Evolutionary conservation across 495 filamentous ascomycete genomes (phyloP).

Genomic region (Podospora australis): DNA sequence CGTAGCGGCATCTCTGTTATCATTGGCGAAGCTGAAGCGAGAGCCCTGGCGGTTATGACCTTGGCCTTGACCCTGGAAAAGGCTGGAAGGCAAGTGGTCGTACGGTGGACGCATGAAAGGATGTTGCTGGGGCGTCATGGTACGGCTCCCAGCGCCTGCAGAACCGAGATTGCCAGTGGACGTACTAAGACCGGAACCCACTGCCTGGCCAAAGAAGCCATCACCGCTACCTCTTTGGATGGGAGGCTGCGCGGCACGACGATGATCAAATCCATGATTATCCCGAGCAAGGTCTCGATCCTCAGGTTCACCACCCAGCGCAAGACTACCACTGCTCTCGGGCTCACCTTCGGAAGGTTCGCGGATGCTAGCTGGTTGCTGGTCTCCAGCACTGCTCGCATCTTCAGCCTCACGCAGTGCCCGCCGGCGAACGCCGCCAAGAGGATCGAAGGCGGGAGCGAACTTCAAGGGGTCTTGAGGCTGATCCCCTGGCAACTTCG

Average conservation of each 20-base stretch:
- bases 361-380: slow-evolving; percentile 33
- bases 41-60: slow-evolving; percentile 82
- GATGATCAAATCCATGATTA: slow-evolving; percentile 44
- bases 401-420: slow-evolving; percentile 66
- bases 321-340: slow-evolving; percentile 74
- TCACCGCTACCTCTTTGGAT: slow-evolving; percentile 57
- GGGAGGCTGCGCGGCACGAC: slow-evolving; percentile 61
- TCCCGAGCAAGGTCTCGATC: slow-evolving; percentile 54
- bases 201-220: slow-evolving; percentile 47
- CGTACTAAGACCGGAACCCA: slow-evolving; percentile 45
- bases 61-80: slow-evolving; percentile 68
- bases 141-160: slow-evolving; percentile 51
- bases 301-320: slow-evolving; percentile 86
- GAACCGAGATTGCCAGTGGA: slow-evolving; percentile 41
- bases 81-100: slow-evolving; percentile 41
- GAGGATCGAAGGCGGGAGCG: slow-evolving; percentile 73
- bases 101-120: slow-evolving; percentile 56
- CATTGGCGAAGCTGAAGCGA: slow-evolving; percentile 82
- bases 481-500: slow-evolving; percentile 20
- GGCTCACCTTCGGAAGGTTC: slow-evolving; percentile 46
- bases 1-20: slow-evolving; percentile 44
- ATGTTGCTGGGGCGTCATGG: slow-evolving; percentile 78
- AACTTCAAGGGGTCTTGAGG: slow-evolving; percentile 33
- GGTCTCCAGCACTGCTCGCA: slow-evolving; percentile 49
- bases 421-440: slow-evolving; percentile 69